Evolutionary conservation across 495 filamentous ascomycete species (phyloP).

Genomic region (Penicillium robsamsonii): DNA sequence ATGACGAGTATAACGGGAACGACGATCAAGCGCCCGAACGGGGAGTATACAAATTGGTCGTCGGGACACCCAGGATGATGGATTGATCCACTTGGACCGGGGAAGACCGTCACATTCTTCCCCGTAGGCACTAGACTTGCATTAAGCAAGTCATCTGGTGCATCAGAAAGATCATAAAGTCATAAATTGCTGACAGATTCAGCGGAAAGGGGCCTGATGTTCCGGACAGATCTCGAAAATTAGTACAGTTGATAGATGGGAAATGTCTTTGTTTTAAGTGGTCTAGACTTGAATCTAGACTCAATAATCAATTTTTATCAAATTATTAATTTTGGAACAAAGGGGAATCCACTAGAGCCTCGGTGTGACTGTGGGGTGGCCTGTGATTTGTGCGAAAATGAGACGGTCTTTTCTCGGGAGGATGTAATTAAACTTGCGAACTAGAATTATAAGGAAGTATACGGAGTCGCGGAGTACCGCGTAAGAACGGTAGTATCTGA

Average conservation of each 20-base stretch:
- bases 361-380: background rate
- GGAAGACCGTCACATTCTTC: slow-evolving; percentile 10
- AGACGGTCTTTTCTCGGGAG: background rate
- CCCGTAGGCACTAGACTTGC: slow-evolving; percentile 5
- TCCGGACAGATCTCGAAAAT: background rate
- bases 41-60: slow-evolving; percentile 1
- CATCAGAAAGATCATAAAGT: slow-evolving; percentile 1
- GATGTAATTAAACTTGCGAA: too few species aligned
- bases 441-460: too few species aligned
- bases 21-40: slow-evolving; percentile 1
- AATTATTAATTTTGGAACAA: background rate
- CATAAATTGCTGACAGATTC: background rate
- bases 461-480: background rate
- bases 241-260: slow-evolving; percentile 3
- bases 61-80: slow-evolving; percentile 14
- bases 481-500: background rate
- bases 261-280: slow-evolving; percentile 9
- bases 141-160: slow-evolving; percentile 11
- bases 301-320: background rate
- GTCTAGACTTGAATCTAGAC: slow-evolving; percentile 7
- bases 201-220: background rate
- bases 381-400: slow-evolving; percentile 18
- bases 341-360: background rate
- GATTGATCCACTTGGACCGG: slow-evolving; percentile 19
- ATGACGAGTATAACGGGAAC: background rate